Evolutionary conservation across 2,329 filamentous ascomycete species (phyloP).

Genomic region (Sclerotinia minor): DNA sequence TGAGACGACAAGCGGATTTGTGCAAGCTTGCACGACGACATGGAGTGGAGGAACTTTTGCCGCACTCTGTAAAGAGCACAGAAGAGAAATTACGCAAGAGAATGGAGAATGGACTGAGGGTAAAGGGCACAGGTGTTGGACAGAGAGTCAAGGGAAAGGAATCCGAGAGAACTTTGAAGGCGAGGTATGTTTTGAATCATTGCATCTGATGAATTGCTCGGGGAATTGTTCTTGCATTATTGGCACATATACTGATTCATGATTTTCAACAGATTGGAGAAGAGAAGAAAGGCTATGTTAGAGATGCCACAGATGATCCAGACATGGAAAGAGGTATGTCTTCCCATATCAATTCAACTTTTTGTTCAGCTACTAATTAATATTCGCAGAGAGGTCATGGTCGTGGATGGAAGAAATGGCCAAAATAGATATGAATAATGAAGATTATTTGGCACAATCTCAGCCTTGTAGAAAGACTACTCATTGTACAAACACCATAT

Average conservation of each 20-base stretch:
- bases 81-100: constrained; percentile 68
- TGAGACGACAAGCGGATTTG: constrained; percentile 85
- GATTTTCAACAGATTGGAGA: constrained; percentile 66
- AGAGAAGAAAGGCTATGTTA: constrained; percentile 88
- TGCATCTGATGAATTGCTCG: constrained; percentile 34
- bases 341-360: neutral
- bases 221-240: neutral
- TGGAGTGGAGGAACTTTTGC: constrained; percentile 79
- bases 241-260: constrained; percentile 27
- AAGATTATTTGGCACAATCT: constrained; percentile 13
- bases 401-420: constrained; percentile 73
- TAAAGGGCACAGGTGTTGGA: constrained; percentile 91
- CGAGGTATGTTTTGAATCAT: constrained; percentile 55
- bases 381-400: constrained; percentile 63
- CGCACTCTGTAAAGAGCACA: constrained; percentile 73
- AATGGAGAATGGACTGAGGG: constrained; percentile 75
- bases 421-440: constrained; percentile 47
- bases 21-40: constrained; percentile 79
- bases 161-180: constrained; percentile 83
- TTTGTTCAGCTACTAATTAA: constrained; percentile 42
- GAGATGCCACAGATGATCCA: constrained; percentile 91
- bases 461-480: constrained; percentile 18
- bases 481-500: constrained; percentile 35
- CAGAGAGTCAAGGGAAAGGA: constrained; percentile 93
- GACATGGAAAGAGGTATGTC: constrained; percentile 85